Conservation (phyloP, 2,329 filamentous ascomycete species). For the Aspergillus sp. region DNA sequence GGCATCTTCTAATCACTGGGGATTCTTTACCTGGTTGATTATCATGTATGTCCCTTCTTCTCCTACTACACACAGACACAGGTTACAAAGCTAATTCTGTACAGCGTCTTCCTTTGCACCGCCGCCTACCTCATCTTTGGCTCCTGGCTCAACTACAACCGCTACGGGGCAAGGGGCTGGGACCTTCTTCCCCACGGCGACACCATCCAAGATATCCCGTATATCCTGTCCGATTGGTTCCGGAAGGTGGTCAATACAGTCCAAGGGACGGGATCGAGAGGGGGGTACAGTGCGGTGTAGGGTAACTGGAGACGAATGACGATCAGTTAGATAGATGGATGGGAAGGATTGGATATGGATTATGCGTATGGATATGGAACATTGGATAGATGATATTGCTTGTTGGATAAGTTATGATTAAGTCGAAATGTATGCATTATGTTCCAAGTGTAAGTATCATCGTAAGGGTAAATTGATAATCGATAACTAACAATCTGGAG, state of each 20-base stretch:
- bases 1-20: constrained; percentile 63
- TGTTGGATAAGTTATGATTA: too few species aligned
- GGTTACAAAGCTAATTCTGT: background rate
- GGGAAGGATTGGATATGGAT: too few species aligned
- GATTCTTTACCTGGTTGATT: constrained; percentile 96
- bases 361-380: too few species aligned
- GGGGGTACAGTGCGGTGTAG: constrained; percentile 84
- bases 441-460: background rate
- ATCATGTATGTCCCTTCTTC: constrained; percentile 65
- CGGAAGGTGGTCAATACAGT: constrained; percentile 76
- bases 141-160: constrained; percentile 98
- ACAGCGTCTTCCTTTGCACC: constrained; percentile 74
- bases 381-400: too few species aligned
- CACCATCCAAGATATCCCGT: constrained; percentile 85
- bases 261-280: constrained; percentile 76
- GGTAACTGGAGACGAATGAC: too few species aligned
- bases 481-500: too few species aligned
- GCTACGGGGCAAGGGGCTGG: constrained; percentile 91
- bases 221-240: constrained; percentile 83
- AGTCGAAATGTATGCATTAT: too few species aligned
- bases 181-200: constrained; percentile 91
- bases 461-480: too few species aligned
- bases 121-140: constrained; percentile 95
- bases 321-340: too few species aligned
- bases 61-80: background rate